Evolutionary conservation across 441 rosid genomes (phyloP), one percentile per base, ranked within the genome.

Genomic region (Brassica balearica): DNA sequence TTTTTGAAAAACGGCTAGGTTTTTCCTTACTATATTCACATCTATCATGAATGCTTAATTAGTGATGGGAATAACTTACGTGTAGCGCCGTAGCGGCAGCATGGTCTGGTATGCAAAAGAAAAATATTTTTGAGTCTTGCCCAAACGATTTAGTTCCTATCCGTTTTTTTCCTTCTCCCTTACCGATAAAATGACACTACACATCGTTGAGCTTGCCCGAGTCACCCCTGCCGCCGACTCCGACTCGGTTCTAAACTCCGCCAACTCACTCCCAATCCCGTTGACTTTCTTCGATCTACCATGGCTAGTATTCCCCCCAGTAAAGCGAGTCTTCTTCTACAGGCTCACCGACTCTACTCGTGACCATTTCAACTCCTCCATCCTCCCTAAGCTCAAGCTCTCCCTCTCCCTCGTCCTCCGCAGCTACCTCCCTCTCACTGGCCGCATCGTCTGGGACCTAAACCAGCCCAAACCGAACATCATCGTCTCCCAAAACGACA

Each of bases 371-470:
- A 0, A 73, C 79, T 61, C 84, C 0, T 34, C 2, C 10, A 73
- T 82, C 73, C 73, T 85, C 14, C 83, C 84, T 1, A 78, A 76
- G n/a, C 81, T 85, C 77, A 82, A 81, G 23, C 80, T 48, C 73
- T 62, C 84, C 3, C 84, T 82, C 14, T 82, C 87, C 27, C 51
- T 76, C 19, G 69, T 51, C 67, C 85, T 85, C 71, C 29, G 51
- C 19, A 73, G 34, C 46, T 82, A 74, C 25, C 80, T 78, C 53
- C 85, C 81, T 55, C 83, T 85, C 25, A 46, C 71, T 3, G 85
- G 84, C 20, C 61, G 12, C 53, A 3, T 79, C 55, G 77, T 36
- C 0, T 83, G 83, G 86, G 69, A 75, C 1, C 14, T 11, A 20
- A 27, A 60, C 46, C 68, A 81, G 1, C 58, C 81, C 0, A 81